Base-by-base conservation (phyloP, 441 rosid genomes). In the Corymbia calophylla region DNA sequence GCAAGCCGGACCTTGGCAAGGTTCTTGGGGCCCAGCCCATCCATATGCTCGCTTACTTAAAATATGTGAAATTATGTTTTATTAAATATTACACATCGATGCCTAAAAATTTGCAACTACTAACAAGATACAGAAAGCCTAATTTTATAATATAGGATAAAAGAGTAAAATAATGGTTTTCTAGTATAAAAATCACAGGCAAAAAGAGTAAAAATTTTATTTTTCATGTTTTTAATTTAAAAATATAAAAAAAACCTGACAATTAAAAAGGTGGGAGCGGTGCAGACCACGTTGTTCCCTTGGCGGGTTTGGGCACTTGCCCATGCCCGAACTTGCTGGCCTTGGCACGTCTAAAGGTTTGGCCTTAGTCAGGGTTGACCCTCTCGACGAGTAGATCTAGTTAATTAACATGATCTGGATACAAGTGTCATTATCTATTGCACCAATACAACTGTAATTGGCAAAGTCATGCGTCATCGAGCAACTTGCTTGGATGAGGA, bases 261-360 rank as follows among this genome's bases (percentile, higher is more conserved):
- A 32, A 47, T 32, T 32, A 32, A 17, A 68, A 68, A 18, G 39
- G 80, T 68, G 25, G 14, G 13, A 68, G 25, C 2, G 39, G 2
- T 47, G 4, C 6, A 7, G 23, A 47, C 47, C 80, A 68, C 18
- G 47, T 68, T 18, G 23, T 32, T 35, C 80, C 2, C 47, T 68
- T 19, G 27, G 48, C 3, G 1, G 4, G 25, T 25, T 5, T 19
- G 27, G 48, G 44, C 48, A 70, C 8, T 35, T 35, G 81, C 27
- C 48, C 13, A 70, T 0, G 5, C 48, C 15, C 0, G 0, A 0
- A 35, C 13, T 25, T 25, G 29, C 13, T 9, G n/a, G 64, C 11
- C 64, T 23, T 25, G 64, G n/a, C 64, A 9, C 64, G n/a, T 58
- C 64, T 58, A 58, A 25, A 58, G 64, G 64, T 58, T 25, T 25